Conservation (phyloP, 306 rosid genomes). For the Hylodesmum podocarpum region DNA sequence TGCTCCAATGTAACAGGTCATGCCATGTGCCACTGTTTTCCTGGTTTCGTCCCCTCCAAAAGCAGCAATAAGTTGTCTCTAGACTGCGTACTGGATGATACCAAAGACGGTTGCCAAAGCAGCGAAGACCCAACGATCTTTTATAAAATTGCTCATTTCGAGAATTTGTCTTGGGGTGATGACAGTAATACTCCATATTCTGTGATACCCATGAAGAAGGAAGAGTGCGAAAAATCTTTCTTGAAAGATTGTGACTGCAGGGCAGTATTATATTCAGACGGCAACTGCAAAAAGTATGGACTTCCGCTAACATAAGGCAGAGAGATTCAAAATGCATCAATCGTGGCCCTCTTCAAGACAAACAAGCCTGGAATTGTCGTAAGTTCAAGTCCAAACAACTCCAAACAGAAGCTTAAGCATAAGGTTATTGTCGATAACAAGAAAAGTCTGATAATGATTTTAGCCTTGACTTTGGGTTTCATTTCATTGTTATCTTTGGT, state of each 20-base stretch:
- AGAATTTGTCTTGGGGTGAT: not conserved
- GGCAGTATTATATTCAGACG: not conserved
- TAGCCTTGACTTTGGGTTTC: slow-evolving; percentile 26
- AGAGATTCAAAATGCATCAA: not conserved
- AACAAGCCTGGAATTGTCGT: too few species aligned
- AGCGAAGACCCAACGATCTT: not conserved
- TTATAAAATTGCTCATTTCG: not conserved
- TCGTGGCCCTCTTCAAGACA: slow-evolving; percentile 23
- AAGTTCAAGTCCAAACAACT: not conserved
- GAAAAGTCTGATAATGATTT: not conserved
- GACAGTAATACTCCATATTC: slow-evolving; percentile 8
- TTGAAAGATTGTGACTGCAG: slow-evolving; percentile 35
- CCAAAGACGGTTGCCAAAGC: slow-evolving; percentile 18
- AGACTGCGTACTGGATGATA: slow-evolving; percentile 2
- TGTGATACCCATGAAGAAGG: not conserved
- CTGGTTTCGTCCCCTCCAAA: slow-evolving; percentile 26
- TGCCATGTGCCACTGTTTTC: slow-evolving; percentile 35
- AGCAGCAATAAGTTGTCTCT: not conserved
- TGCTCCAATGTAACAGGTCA: not conserved
- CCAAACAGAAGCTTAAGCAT: not conserved
- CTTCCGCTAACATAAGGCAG: slow-evolving; percentile 34
- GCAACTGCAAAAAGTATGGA: not conserved
- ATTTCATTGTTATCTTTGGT: slow-evolving; percentile 8
- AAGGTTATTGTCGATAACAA: slow-evolving; percentile 19
- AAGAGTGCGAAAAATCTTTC: slow-evolving; percentile 31